Percentiles rank a stretch among this genome's conserved stretches.
These are phyloP conservation scores for Coelastrella sp. DNA, from an alignment of 139 green algal species.

Conservation along the genomic window DNA sequence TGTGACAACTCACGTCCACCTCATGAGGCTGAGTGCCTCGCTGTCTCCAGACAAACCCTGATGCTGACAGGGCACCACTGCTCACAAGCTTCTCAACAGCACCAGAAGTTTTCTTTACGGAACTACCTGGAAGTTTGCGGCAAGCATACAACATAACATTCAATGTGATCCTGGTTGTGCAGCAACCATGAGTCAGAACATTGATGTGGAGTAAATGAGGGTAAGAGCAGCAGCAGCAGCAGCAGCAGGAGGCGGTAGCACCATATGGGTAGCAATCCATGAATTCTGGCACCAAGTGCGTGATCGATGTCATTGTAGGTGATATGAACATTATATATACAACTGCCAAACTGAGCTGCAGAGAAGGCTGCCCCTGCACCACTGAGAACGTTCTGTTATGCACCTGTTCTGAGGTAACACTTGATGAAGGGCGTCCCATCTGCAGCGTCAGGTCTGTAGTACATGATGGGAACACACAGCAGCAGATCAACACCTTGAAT, in stretches of 20 bases:
- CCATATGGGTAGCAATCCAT: not conserved
- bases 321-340: too few relatives aligned
- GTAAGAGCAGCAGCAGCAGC: too few relatives aligned
- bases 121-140: slow-evolving; percentile 37
- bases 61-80: slow-evolving; percentile 6
- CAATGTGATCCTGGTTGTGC: too few relatives aligned
- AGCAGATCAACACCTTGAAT: slow-evolving; percentile 54
- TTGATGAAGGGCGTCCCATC: not conserved
- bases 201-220: too few relatives aligned
- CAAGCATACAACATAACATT: too few relatives aligned
- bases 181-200: slow-evolving; percentile 14
- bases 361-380: too few relatives aligned
- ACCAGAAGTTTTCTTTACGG: slow-evolving; percentile 44
- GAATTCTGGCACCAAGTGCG: not conserved
- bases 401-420: not conserved
- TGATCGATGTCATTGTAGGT: not conserved
- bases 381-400: too few relatives aligned
- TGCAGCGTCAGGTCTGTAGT: slow-evolving; percentile 67
- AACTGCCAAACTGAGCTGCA: too few relatives aligned
- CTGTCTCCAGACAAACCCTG: slow-evolving; percentile 49
- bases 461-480: slow-evolving; percentile 68
- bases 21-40: slow-evolving; percentile 59
- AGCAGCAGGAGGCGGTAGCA: not conserved
- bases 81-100: slow-evolving; percentile 36
- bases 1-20: slow-evolving; percentile 51